Percentiles rank a stretch among this genome's conserved stretches.
Evolutionary conservation across 1,284 basidiomycete species (phyloP).

Genomic region (Cutaneotrichosporon spelunceum): DNA sequence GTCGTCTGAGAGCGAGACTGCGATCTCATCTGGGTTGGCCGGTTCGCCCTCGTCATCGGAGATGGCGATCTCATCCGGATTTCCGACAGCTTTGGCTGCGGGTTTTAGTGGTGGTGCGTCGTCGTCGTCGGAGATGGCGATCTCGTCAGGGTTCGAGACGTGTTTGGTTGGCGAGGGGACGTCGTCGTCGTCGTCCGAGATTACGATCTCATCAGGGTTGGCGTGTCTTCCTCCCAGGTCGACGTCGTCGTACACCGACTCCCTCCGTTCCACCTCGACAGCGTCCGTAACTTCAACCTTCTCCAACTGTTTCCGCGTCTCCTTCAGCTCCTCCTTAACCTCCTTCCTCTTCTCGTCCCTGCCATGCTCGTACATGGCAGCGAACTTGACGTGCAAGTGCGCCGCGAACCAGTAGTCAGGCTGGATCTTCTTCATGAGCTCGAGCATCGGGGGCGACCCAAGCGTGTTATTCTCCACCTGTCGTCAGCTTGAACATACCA

Average conservation of each 20-base stretch:
- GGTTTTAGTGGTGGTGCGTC: background rate
- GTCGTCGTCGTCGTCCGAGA: conserved; percentile 58
- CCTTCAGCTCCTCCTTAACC: background rate
- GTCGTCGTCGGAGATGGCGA: background rate
- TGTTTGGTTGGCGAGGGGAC: conserved; percentile 6
- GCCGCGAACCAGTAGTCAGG: conserved; percentile 96
- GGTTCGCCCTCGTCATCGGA: conserved; percentile 51
- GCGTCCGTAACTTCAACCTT: background rate
- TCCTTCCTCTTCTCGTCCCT: background rate
- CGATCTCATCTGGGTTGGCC: conserved; percentile 68
- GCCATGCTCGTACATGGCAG: conserved; percentile 61
- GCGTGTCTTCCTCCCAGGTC: conserved; percentile 5
- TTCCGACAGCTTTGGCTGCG: conserved; percentile 33
- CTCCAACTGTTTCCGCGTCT: background rate
- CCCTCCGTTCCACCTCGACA: background rate
- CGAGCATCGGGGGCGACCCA: conserved; percentile 85
- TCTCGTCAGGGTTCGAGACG: conserved; percentile 1
- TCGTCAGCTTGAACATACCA: background rate
- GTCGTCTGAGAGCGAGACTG: conserved; percentile 62
- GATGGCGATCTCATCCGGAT: conserved; percentile 69
- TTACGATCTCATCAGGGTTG: conserved; percentile 67
- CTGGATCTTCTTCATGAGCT: conserved; percentile 67
- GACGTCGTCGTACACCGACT: background rate
- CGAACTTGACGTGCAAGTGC: conserved; percentile 85
- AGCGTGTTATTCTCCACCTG: conserved; percentile 64